These are phyloP conservation scores for Vanrija sp. DNA, from an alignment of 1,284 basidiomycete genomes.

Conservation along the genomic window DNA sequence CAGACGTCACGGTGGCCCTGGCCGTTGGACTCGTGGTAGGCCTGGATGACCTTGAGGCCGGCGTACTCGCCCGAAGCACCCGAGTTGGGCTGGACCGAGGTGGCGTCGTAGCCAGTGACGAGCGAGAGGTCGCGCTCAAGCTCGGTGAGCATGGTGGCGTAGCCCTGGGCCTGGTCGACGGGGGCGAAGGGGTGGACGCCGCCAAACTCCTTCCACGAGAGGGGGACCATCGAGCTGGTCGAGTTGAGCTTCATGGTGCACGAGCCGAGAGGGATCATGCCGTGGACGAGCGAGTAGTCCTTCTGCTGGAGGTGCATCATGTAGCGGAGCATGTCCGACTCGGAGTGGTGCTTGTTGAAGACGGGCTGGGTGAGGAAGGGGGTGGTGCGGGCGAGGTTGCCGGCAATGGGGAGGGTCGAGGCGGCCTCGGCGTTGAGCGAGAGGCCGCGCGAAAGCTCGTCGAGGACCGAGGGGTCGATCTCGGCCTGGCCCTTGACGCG, in stretches of 20 bases:
- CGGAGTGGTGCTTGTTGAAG: conserved; percentile 92
- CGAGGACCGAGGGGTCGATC: conserved; percentile 44
- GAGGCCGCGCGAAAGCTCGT: conserved; percentile 42
- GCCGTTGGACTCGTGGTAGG: conserved; percentile 85
- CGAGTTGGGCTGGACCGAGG: conserved; percentile 95
- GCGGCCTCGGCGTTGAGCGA: conserved; percentile 29
- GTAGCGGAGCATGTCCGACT: conserved; percentile 97
- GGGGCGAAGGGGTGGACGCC: conserved; percentile 91
- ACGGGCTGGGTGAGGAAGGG: conserved; percentile 79
- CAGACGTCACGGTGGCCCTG: conserved; percentile 86
- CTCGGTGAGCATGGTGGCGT: conserved; percentile 80
- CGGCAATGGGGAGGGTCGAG: conserved; percentile 49
- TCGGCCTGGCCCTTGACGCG: conserved; percentile 43
- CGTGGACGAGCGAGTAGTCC: conserved; percentile 89
- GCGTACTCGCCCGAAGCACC: conserved; percentile 95
- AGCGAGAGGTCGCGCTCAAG: conserved; percentile 84
- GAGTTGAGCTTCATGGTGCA: conserved; percentile 98
- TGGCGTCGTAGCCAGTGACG: conserved; percentile 91
- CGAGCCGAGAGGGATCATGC: conserved; percentile 95
- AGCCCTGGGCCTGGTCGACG: conserved; percentile 82
- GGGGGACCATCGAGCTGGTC: conserved; percentile 91
- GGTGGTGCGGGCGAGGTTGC: conserved; percentile 64
- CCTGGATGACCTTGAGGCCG: conserved; percentile 86
- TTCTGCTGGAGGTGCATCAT: conserved; percentile 90
- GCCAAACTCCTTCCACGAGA: conserved; percentile 90